Base-by-base conservation (phyloP, 2,329 filamentous ascomycete species). In the Aspergillus candidus region DNA sequence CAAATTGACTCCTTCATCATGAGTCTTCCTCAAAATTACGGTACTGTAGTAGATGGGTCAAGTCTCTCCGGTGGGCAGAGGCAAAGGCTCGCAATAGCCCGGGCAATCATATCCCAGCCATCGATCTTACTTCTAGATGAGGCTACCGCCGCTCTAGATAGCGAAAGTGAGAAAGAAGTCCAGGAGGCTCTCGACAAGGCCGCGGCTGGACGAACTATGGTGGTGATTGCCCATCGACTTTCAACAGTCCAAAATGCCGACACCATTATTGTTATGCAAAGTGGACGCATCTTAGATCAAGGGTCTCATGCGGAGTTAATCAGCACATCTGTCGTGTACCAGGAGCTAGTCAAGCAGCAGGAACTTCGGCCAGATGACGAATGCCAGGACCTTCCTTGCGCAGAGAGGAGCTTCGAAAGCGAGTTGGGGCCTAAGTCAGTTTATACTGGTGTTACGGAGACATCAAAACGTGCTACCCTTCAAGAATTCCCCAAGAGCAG, bases 51-150 rank as follows among this genome's bases (percentile, higher is more conserved):
- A 4, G 58, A 91, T 66, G 87, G 94, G 52, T 42, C 38, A 45
- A 47, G 33, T 48, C 35, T 54, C 32, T 50, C 44, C 34, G 48
- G 59, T 47, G 50, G 59, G 34, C 54, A 56, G 44, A 54, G 51
- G 45, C 45, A 62, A 67, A 83, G 89, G 53, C 89, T 94, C 56
- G 86, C 88, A 5, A 90, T 94, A 62, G 87, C 88, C 6, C 75
- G 87, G 55, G 88, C 88, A 17, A 78, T 93, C 41, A 84, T 94
- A 18, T 87, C 83, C 11, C 83, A 93, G 56, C 88, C 88, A 0
- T 88, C 86, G 69, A 77, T 94, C 57, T 74, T 95, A n/a, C 50
- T 62, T 5, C 48, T 62, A 10, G 59, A 62, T 44, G 59, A 62
- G 52, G 59, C 59, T 4, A 62, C 59, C 2, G 49, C 58, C 7